Evolutionary conservation across 345 rosid species (phyloP).

Genomic region (Boechera stricta): DNA sequence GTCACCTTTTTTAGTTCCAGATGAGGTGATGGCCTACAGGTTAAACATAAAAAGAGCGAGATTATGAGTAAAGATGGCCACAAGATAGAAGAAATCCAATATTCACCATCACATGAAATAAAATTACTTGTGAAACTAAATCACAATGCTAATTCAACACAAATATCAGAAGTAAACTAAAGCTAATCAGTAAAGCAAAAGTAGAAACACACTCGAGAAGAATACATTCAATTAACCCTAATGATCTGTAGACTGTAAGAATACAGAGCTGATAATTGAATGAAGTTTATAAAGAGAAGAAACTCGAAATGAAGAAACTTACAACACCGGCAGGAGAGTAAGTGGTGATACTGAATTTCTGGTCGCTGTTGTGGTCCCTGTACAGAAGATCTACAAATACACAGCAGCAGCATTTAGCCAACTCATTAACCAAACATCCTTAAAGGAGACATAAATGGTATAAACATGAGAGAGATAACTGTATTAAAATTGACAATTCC

Average conservation of each 20-base stretch:
- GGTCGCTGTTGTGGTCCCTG: constrained; percentile 90
- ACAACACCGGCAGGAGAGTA: constrained; percentile 77
- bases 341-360: constrained; percentile 86
- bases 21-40: constrained; percentile 73
- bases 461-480: too few relatives aligned
- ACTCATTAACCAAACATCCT: too few relatives aligned
- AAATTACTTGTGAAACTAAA: not conserved
- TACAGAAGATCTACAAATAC: constrained; percentile 73
- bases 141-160: not conserved
- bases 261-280: not conserved
- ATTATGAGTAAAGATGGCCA: not conserved
- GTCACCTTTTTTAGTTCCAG: constrained; percentile 82
- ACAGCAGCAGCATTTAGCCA: not conserved
- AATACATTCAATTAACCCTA: not conserved
- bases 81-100: not conserved
- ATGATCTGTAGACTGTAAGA: not conserved
- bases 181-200: not conserved
- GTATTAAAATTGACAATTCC: not conserved
- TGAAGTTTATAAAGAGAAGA: not conserved
- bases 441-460: too few relatives aligned
- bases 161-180: not conserved
- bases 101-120: too few relatives aligned
- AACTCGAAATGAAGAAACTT: constrained; percentile 39
- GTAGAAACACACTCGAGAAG: not conserved
- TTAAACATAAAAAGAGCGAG: not conserved